Conservation (phyloP, 2,329 filamentous ascomycete genomes). For the Talaromyces sp. region DNA sequence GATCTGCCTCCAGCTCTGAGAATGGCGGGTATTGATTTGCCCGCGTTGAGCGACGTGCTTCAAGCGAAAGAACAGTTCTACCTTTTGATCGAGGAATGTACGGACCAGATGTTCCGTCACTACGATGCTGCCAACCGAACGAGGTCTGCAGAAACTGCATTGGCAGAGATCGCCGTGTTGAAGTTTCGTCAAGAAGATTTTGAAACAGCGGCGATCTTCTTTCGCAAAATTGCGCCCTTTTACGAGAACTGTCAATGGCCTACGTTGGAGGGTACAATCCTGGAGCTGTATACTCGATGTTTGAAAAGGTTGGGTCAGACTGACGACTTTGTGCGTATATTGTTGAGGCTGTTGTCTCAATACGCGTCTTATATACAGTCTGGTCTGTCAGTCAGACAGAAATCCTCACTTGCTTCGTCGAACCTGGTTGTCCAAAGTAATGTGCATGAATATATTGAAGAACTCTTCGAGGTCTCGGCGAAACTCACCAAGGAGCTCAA, state of each 20-base stretch:
- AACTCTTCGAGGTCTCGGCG: conserved; percentile 44
- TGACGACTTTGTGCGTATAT: conserved; percentile 72
- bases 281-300: conserved; percentile 79
- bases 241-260: conserved; percentile 76
- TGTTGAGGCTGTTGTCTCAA: conserved; percentile 58
- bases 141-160: conserved; percentile 69
- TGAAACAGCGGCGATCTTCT: conserved; percentile 66
- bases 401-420: conserved; percentile 24
- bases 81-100: conserved; percentile 67
- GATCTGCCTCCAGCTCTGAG: neutral
- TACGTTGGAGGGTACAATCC: conserved; percentile 71
- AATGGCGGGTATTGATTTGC: conserved; percentile 47
- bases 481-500: conserved; percentile 56
- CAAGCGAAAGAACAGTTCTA: conserved; percentile 60
- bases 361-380: conserved; percentile 30
- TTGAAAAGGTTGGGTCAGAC: conserved; percentile 68
- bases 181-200: conserved; percentile 74
- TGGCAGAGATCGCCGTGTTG: conserved; percentile 79
- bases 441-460: conserved; percentile 30
- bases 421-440: conserved; percentile 23
- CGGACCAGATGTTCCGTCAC: conserved; percentile 75
- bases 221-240: conserved; percentile 70
- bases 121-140: conserved; percentile 72
- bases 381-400: conserved; percentile 23
- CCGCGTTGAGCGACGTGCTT: conserved; percentile 56